These are phyloP conservation scores for Fonsecaea erecta DNA, from an alignment of 2,329 filamentous ascomycete genomes.

Conservation along the genomic window DNA sequence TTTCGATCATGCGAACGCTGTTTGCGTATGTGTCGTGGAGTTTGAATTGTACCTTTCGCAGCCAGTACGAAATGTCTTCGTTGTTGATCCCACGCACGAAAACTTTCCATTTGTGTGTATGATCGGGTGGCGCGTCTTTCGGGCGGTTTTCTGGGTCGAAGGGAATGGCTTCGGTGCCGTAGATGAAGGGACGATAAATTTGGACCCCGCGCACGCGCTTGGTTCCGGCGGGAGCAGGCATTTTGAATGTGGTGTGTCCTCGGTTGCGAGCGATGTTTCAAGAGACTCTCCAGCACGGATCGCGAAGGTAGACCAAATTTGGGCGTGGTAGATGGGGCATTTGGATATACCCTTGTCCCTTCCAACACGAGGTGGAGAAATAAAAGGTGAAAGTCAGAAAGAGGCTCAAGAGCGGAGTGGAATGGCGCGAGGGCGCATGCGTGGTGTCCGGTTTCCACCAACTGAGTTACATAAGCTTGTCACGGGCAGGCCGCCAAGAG, in stretches of 20 bases:
- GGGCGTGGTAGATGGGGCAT: not conserved
- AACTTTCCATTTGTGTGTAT: constrained; percentile 96
- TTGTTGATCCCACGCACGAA: constrained; percentile 90
- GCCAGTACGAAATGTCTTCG: constrained; percentile 91
- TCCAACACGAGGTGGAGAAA: not conserved
- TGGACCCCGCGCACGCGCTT: constrained; percentile 59
- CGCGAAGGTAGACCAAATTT: not conserved
- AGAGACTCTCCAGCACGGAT: not conserved
- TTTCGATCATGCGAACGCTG: constrained; percentile 81
- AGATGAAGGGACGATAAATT: constrained; percentile 60
- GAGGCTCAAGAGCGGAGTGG: not conserved
- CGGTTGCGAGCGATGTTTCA: not conserved
- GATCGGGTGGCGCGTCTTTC: constrained; percentile 76
- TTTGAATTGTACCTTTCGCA: constrained; percentile 97
- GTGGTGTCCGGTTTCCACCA: not conserved
- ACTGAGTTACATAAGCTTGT: too few relatives aligned
- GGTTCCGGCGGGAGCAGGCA: constrained; percentile 60
- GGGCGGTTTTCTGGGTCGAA: constrained; percentile 80
- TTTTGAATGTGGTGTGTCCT: constrained; percentile 37
- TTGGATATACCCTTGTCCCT: not conserved
- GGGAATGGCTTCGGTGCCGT: constrained; percentile 77
- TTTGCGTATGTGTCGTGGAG: constrained; percentile 96
- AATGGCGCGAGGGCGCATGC: too few relatives aligned
- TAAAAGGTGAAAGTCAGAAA: not conserved
- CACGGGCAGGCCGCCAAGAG: too few relatives aligned